Base-by-base conservation (phyloP, 1,284 basidiomycete genomes). In the Pyrrhoderma lamaoense region DNA sequence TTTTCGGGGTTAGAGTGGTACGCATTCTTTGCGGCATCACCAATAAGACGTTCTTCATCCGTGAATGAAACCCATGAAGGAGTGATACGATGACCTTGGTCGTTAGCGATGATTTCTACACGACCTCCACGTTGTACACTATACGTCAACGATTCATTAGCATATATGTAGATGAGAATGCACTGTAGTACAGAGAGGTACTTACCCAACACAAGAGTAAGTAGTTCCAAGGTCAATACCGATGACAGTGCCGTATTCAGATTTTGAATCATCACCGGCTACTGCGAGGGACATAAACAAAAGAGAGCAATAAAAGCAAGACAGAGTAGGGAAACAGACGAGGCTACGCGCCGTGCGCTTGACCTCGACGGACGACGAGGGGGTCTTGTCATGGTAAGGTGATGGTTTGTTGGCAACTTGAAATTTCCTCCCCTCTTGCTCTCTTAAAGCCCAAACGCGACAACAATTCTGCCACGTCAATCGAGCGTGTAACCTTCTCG, bases 81-180 rank as follows among this genome's bases (percentile, higher is more conserved):
- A 23, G 93, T 96, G 69, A 95, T 96, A 70, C 93, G 89, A 73
- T 96, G 89, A 68, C 93, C 93, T 69, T 96, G 93, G 75, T 95
- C 93, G 72, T 96, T 96, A 67, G 93, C 90, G 64, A 95, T 93
- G 61, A 95, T 96, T 71, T 97, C 93, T 38, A 96, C 93, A 61
- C 89, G 88, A 61, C 92, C 93, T 56, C 86, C 86, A 54, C 87
- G 86, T 71, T 93, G 90, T 52, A 97, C 90, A 76, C 93, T 91
- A 58, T 8, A 51, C 43, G 46, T 31, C 7, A 42, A 39, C n/a
- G n/a, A n/a, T 35, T 22, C 36, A 11, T 56, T 35, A 54, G 52
- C 22, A 57, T 34, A 40, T 40, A 16, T 18, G 38, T 7, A 16
- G 38, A 5, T 40, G 34, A 37, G 8, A 0, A 37, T 19, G 7